Evolutionary conservation across 1,284 basidiomycete genomes (phyloP).

Genomic region (Gymnopus androsaceus): DNA sequence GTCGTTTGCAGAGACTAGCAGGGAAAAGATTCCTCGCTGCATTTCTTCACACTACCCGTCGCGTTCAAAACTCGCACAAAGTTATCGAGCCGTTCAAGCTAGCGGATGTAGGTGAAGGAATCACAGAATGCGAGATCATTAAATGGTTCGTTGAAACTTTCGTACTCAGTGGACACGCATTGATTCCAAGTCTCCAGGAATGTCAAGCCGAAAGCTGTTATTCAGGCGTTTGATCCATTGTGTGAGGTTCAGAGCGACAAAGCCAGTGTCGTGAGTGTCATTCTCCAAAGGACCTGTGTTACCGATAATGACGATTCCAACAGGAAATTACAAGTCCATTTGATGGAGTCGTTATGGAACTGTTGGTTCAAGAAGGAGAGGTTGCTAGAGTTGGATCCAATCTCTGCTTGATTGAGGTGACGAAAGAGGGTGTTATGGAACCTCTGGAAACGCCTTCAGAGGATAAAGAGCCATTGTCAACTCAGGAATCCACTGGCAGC

Average conservation of each 20-base stretch:
- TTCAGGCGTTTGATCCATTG: conserved; percentile 83
- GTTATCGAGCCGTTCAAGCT: conserved; percentile 77
- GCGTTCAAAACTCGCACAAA: conserved; percentile 30
- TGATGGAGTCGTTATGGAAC: conserved; percentile 73
- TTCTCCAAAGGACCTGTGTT: background rate
- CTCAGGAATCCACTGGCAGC: conserved; percentile 15
- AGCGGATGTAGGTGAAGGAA: conserved; percentile 95
- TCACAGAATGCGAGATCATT: conserved; percentile 88
- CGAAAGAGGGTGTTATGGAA: conserved; percentile 47
- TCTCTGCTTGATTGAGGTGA: conserved; percentile 83
- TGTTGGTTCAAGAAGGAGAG: conserved; percentile 82
- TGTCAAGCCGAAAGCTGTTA: conserved; percentile 56
- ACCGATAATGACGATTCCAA: background rate
- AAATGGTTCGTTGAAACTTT: conserved; percentile 67
- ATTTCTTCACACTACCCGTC: conserved; percentile 1
- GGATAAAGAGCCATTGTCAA: background rate
- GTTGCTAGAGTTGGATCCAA: conserved; percentile 86
- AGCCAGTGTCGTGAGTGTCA: conserved; percentile 63
- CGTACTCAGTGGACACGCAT: conserved; percentile 1
- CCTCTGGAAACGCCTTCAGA: background rate
- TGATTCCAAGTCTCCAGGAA: conserved; percentile 40
- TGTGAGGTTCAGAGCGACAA: conserved; percentile 97
- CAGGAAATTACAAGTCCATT: conserved; percentile 87
- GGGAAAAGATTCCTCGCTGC: conserved; percentile 4
- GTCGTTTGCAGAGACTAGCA: conserved; percentile 2